Conservation (phyloP, 2,329 filamentous ascomycete genomes). For the Teratosphaeria gauchensis region DNA sequence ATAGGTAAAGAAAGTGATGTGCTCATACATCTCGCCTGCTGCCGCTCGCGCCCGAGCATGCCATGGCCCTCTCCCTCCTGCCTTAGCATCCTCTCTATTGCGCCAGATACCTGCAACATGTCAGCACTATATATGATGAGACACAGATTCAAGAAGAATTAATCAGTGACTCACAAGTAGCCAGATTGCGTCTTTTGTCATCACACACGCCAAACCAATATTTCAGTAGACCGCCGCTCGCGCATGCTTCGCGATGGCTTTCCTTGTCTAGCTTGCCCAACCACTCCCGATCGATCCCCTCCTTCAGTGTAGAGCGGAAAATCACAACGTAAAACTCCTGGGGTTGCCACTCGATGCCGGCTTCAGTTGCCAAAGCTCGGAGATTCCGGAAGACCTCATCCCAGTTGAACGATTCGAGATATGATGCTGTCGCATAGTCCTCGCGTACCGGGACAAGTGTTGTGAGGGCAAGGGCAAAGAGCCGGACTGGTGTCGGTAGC, state of each 20-base stretch:
- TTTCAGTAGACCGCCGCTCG: conserved; percentile 73
- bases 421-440: conserved; percentile 69
- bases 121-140: background rate
- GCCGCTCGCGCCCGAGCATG: conserved; percentile 44
- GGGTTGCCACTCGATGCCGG: conserved; percentile 9
- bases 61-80: conserved; percentile 49
- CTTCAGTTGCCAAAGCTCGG: conserved; percentile 43
- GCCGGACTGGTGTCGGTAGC: conserved; percentile 54
- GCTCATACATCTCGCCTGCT: conserved; percentile 36
- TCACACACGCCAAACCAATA: conserved; percentile 84
- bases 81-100: conserved; percentile 50
- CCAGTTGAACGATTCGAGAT: conserved; percentile 72
- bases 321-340: conserved; percentile 67
- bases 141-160: background rate
- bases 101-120: conserved; percentile 52
- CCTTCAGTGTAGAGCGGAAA: conserved; percentile 65
- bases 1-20: conserved; percentile 31
- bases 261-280: conserved; percentile 66
- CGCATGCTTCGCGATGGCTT: conserved; percentile 70
- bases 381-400: conserved; percentile 41
- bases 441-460: conserved; percentile 50
- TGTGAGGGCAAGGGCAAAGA: conserved; percentile 64
- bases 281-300: conserved; percentile 55
- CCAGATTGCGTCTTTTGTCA: conserved; percentile 62
- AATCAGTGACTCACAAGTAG: conserved; percentile 45